Conservation (phyloP, 805 yeast species). For the Candida boleticola region DNA sequence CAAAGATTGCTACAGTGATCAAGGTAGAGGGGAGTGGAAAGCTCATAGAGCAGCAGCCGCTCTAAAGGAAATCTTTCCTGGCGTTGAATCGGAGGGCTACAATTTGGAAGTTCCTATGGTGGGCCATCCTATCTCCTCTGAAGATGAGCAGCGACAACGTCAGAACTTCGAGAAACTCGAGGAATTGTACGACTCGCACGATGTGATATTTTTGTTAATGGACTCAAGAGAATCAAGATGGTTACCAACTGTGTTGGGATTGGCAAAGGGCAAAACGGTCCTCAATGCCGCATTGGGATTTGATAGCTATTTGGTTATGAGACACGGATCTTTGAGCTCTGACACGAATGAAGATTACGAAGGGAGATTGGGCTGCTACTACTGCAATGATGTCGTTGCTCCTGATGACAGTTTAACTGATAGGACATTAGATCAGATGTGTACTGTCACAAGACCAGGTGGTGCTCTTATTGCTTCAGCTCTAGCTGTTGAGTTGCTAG, state of each 20-base stretch:
- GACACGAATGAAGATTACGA: slow-evolving; percentile 17
- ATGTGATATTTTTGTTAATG: slow-evolving; percentile 76
- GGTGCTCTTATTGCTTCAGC: slow-evolving; percentile 87
- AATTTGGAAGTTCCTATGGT: slow-evolving; percentile 89
- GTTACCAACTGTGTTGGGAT: slow-evolving; percentile 89
- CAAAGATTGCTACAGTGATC: slow-evolving; percentile 71
- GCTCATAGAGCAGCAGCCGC: slow-evolving; percentile 77
- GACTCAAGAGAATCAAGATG: slow-evolving; percentile 96
- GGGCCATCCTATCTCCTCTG: slow-evolving; percentile 78
- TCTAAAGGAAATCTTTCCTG: slow-evolving; percentile 73
- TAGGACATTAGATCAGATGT: slow-evolving; percentile 94
- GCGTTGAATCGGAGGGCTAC: slow-evolving; percentile 62
- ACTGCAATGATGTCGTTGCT: slow-evolving; percentile 93
- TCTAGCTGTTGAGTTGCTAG: slow-evolving; percentile 78
- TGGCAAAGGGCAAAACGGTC: slow-evolving; percentile 65
- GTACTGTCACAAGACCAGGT: slow-evolving; percentile 98
- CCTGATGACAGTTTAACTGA: slow-evolving; percentile 87
- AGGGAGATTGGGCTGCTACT: slow-evolving; percentile 80
- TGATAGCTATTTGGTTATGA: slow-evolving; percentile 89
- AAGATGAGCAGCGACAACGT: slow-evolving; percentile 49
- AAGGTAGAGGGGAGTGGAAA: slow-evolving; percentile 64
- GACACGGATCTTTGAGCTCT: slow-evolving; percentile 65
- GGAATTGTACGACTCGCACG: slow-evolving; percentile 61
- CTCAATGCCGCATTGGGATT: slow-evolving; percentile 94
- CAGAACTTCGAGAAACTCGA: slow-evolving; percentile 52